Conservation (phyloP, 768 basidiomycete genomes). For the Coprinellus aureogranulatus region DNA sequence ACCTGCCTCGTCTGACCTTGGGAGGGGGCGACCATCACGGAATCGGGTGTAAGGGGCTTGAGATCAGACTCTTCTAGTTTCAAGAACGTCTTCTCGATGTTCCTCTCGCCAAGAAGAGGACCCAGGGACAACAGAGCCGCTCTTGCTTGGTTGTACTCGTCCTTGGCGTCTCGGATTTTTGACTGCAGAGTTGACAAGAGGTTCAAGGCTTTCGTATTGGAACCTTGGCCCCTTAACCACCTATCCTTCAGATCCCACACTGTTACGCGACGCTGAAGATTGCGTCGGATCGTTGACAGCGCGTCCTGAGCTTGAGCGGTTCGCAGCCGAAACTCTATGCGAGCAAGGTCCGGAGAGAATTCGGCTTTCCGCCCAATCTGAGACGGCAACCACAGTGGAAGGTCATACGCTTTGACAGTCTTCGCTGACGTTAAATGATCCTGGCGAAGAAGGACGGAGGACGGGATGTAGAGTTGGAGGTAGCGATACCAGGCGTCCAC, state of each 20-base stretch:
- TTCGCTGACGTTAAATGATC: neutral
- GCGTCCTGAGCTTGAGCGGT: constrained; percentile 25
- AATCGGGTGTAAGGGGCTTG: too few species aligned
- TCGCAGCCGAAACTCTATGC: constrained; percentile 20
- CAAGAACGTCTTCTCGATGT: too few species aligned
- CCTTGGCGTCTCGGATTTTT: too few species aligned
- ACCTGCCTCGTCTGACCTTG: too few species aligned
- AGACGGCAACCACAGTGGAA: neutral
- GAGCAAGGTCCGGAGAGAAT: neutral
- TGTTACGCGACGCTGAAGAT: constrained; percentile 20
- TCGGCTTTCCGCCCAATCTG: neutral
- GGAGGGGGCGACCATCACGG: too few species aligned
- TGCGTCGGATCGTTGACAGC: constrained; percentile 15
- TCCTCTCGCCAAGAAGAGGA: too few species aligned
- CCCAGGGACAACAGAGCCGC: too few species aligned
- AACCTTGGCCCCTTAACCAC: constrained; percentile 17
- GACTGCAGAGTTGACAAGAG: too few species aligned
- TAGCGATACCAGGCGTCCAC: constrained; percentile 15
- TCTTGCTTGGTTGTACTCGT: too few species aligned
- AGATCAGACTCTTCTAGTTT: too few species aligned
- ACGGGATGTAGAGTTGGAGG: constrained; percentile 15
- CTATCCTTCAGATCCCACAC: constrained; percentile 20
- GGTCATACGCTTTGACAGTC: neutral
- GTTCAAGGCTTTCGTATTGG: constrained; percentile 22
- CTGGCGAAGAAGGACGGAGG: neutral